Percentiles rank a stretch among this genome's conserved stretches.
phyloP scores from a whole-genome alignment of 2,329 filamentous ascomycete species.

The Cercospora sojina region DNA sequence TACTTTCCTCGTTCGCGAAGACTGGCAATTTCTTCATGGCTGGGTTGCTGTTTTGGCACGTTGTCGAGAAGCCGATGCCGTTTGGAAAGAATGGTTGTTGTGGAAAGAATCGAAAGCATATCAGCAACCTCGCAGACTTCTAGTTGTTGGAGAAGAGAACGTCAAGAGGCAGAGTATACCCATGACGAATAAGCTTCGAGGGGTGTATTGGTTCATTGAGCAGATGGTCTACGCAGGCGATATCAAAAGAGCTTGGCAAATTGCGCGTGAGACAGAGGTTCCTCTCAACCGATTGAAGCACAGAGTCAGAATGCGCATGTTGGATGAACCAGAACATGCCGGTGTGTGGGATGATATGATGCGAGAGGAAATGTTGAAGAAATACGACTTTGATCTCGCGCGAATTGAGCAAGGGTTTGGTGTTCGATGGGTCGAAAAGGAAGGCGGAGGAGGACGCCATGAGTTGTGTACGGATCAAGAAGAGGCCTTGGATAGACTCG shows the following conservation, averaged over 20 bases:
- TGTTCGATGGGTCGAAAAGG: constrained; percentile 30
- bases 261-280: constrained; percentile 31
- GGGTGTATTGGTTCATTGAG: constrained; percentile 40
- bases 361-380: constrained; percentile 30
- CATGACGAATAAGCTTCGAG: constrained; percentile 32
- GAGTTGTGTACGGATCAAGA: constrained; percentile 31
- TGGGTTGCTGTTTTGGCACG: constrained; percentile 39
- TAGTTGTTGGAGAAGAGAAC: neutral
- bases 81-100: constrained; percentile 39
- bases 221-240: constrained; percentile 36
- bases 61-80: constrained; percentile 31
- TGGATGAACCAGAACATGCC: constrained; percentile 33
- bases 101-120: constrained; percentile 33
- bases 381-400: constrained; percentile 34
- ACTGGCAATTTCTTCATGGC: constrained; percentile 39
- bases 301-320: constrained; percentile 26
- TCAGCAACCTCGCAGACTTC: constrained; percentile 25
- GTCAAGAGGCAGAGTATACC: neutral
- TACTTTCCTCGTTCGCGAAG: constrained; percentile 32
- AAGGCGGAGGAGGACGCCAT: constrained; percentile 30
- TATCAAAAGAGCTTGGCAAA: constrained; percentile 34
- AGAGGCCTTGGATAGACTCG: constrained; percentile 33
- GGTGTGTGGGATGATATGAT: constrained; percentile 31
- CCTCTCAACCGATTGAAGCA: constrained; percentile 28
- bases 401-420: constrained; percentile 37